Base-by-base conservation (phyloP, 768 basidiomycete species). In the Kwoniella sp. region DNA sequence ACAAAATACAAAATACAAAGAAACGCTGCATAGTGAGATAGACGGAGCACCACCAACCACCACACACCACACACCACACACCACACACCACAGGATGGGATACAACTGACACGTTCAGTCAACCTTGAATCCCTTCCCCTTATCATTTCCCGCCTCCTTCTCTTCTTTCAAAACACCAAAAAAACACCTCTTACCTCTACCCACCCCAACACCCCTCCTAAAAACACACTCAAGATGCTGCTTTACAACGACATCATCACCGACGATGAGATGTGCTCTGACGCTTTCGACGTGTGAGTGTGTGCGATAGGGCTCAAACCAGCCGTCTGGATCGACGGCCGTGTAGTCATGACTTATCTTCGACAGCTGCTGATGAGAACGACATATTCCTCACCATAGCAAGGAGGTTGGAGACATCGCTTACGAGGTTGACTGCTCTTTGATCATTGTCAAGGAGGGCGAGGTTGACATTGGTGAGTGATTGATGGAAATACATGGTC, bases 181-280 rank as follows among this genome's bases (percentile, higher is more conserved):
- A 49, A 49, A 22, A 49, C 48, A 22, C 33, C 5, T 6, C 33
- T 33, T 6, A 49, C 48, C 48, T 24, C 17, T 19, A 49, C 17
- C 48, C 7, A 44, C 40, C 40, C 17, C 17, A 44, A 44, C 17
- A 44, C 40, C 48, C 10, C 48, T 8, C 24, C 22, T 24, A 49
- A 49, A 49, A 49, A 49, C 22, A 58, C 56, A 22, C 58, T 44
- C 7, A 76, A 29, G 33, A 81, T 82, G 82, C 69, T 81, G 49
- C 64, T 82, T 57, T 80, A 72, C 77, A 72, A 67, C 53, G 81
- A 81, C 65, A 78, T 90, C 63, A n/a, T 96, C 62, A 80, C 86
- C 54, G 86, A 80, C 49, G 92, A 95, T 77, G 94, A 97, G 84
- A 89, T 97, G 85, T 86, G 90, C 85, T 92, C 92, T 26, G 92